Percentiles rank a stretch among this genome's conserved stretches.
Conservation (phyloP, 2,329 filamentous ascomycete genomes). For the Apiospora sp. region DNA sequence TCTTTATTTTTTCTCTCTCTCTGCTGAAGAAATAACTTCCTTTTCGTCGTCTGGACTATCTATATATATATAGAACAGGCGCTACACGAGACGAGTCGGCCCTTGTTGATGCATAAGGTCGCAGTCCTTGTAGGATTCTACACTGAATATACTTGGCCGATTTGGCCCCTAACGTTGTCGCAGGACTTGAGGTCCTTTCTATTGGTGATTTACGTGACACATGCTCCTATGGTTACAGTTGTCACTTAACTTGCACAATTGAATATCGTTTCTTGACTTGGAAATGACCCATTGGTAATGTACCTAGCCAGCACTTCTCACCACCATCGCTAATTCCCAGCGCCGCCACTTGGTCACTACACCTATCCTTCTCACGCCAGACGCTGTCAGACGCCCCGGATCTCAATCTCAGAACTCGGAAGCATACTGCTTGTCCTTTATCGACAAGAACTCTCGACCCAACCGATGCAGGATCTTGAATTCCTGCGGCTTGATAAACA, state of each 20-base stretch:
- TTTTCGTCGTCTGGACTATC: conserved; percentile 13
- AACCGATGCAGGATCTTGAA: background rate
- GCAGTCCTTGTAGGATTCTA: background rate
- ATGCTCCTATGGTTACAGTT: background rate
- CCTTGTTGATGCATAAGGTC: background rate
- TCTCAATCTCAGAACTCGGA: background rate
- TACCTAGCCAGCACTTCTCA: too few relatives aligned
- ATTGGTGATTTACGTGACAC: background rate
- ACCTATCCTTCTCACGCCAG: too few relatives aligned
- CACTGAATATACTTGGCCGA: background rate
- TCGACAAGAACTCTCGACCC: background rate
- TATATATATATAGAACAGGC: background rate
- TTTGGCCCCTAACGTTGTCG: background rate
- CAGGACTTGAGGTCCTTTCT: conserved; percentile 30
- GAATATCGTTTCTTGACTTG: background rate
- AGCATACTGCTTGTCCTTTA: background rate
- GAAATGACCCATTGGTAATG: too few relatives aligned
- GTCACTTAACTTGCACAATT: background rate
- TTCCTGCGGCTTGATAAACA: background rate
- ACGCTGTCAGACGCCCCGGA: too few relatives aligned
- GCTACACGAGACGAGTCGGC: background rate
- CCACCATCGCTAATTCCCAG: too few relatives aligned
- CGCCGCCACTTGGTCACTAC: too few relatives aligned
- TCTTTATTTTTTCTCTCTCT: conserved; percentile 30
- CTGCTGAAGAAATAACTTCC: conserved; percentile 2